phyloP scores from a whole-genome alignment of 768 basidiomycete genomes.

The Podaxis sp. region DNA sequence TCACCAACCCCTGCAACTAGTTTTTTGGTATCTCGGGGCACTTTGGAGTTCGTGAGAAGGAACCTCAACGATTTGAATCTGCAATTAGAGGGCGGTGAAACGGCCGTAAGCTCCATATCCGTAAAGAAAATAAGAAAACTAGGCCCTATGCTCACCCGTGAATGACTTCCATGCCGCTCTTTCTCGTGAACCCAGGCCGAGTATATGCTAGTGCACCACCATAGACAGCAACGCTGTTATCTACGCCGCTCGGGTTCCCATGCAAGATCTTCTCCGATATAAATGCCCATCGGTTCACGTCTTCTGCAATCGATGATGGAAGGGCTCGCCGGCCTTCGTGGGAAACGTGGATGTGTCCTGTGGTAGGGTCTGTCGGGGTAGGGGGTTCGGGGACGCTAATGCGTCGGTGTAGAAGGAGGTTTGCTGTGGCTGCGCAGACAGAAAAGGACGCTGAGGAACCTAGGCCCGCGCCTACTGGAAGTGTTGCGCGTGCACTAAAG shows the following conservation, averaged over 20 bases:
- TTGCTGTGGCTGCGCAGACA: slow-evolving; percentile 75
- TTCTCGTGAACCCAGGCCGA: slow-evolving; percentile 71
- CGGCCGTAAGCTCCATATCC: slow-evolving; percentile 1
- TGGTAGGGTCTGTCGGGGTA: slow-evolving; percentile 39
- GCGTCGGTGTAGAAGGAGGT: slow-evolving; percentile 74
- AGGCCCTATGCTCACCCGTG: slow-evolving; percentile 65
- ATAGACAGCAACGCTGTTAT: slow-evolving; percentile 91
- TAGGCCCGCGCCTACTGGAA: slow-evolving; percentile 93
- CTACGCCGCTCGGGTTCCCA: slow-evolving; percentile 96
- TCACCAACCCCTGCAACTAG: slow-evolving; percentile 87
- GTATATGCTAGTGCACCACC: slow-evolving; percentile 93
- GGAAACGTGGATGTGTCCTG: slow-evolving; percentile 58
- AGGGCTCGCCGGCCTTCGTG: slow-evolving; percentile 68
- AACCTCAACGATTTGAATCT: slow-evolving; percentile 92
- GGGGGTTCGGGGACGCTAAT: slow-evolving; percentile 58
- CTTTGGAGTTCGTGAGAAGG: slow-evolving; percentile 88
- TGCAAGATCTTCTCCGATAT: slow-evolving; percentile 94
- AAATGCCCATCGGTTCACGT: slow-evolving; percentile 93
- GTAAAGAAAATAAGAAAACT: slow-evolving; percentile 1
- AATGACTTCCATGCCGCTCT: slow-evolving; percentile 81
- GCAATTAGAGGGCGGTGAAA: slow-evolving; percentile 14
- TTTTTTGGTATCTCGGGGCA: slow-evolving; percentile 92
- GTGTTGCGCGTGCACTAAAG: slow-evolving; percentile 80
- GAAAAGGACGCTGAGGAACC: slow-evolving; percentile 98
- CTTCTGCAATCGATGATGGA: slow-evolving; percentile 61